These are phyloP conservation scores for Pythium rhizo-oryzae DNA, from an alignment of 352 stramenopile species.

Conservation along the genomic window DNA sequence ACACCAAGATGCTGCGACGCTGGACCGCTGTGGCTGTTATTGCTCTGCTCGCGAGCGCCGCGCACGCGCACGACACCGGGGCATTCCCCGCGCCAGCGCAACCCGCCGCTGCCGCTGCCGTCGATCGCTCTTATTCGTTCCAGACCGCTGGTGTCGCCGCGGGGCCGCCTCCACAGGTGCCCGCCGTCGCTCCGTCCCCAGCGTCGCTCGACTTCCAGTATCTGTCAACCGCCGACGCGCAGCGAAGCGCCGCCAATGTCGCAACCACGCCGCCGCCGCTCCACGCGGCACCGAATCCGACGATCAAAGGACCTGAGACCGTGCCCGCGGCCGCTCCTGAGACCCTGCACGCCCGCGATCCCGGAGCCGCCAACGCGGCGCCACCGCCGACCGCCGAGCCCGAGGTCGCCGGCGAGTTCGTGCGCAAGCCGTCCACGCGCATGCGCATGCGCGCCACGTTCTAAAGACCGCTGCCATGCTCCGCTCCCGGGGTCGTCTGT, in stretches of 20 bases:
- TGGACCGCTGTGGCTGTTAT: not conserved
- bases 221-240: not conserved
- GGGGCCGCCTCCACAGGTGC: not conserved
- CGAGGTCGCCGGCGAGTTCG: constrained; percentile 7
- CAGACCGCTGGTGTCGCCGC: not conserved
- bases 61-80: not conserved
- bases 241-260: not conserved
- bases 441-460: constrained; percentile 5
- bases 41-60: not conserved
- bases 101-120: not conserved
- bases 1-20: not conserved
- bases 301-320: not conserved
- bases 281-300: not conserved
- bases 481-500: not conserved
- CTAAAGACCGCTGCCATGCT: not conserved
- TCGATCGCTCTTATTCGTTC: not conserved
- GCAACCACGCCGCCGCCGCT: not conserved
- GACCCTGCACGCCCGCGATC: no score
- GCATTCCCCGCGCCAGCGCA: not conserved
- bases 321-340: no score
- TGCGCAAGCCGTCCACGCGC: constrained; percentile 5
- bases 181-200: not conserved
- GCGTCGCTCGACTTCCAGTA: not conserved
- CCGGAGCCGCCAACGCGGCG: no score
- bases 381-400: not conserved